Conservation (phyloP, 2,329 filamentous ascomycete genomes). For the Elsinoe fawcettii region DNA sequence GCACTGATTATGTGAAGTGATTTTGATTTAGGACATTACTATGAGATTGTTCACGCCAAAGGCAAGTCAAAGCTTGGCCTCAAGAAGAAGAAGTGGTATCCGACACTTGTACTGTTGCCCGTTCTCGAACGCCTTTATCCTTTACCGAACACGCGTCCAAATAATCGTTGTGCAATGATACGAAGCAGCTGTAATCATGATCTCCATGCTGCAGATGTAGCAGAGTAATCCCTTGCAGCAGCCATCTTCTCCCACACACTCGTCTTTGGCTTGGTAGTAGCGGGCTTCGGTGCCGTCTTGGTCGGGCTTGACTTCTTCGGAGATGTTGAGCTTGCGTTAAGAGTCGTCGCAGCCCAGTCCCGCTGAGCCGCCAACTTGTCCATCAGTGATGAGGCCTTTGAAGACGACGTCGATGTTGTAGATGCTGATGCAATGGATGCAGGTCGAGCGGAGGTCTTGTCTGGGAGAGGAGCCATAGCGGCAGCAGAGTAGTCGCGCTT, state of each 20-base stretch:
- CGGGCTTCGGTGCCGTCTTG: not conserved
- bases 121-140: not conserved
- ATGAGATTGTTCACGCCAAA: no score
- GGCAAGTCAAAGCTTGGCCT: not conserved
- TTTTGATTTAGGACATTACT: no score
- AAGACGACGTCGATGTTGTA: conserved; percentile 2
- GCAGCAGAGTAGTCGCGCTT: conserved; percentile 3
- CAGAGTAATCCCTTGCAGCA: not conserved
- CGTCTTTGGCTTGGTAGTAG: not conserved
- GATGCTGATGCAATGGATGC: not conserved
- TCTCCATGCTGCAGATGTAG: not conserved
- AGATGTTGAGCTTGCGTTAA: not conserved
- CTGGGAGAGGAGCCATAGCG: not conserved
- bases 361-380: conserved; percentile 9
- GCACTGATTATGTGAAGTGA: no score
- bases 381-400: not conserved
- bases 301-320: not conserved
- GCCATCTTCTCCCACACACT: conserved; percentile 1
- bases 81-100: not conserved
- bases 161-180: not conserved
- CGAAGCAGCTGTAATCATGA: not conserved
- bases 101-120: not conserved
- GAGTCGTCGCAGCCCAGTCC: not conserved
- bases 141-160: not conserved
- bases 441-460: not conserved